Conservation (phyloP, 1,284 basidiomycete genomes). For the Ustilago bromivora region DNA sequence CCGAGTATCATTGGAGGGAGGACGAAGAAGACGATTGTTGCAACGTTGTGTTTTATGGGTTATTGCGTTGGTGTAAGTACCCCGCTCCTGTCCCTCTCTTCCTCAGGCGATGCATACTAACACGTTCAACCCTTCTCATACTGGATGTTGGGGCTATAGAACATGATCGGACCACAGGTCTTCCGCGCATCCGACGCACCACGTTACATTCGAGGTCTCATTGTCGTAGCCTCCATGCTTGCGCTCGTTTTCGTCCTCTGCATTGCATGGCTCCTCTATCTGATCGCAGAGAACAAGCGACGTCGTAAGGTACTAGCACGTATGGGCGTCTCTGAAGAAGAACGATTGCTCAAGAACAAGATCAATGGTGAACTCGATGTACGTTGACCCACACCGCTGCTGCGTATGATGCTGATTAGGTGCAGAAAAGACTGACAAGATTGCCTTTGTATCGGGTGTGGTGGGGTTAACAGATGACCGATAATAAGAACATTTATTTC, state of each 20-base stretch:
- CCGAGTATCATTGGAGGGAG: slow-evolving; percentile 66
- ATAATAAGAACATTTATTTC: slow-evolving; percentile 44
- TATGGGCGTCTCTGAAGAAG: slow-evolving; percentile 35
- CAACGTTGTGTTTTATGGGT: slow-evolving; percentile 60
- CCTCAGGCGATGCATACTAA: not conserved
- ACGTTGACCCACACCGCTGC: slow-evolving; percentile 4
- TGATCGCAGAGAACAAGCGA: slow-evolving; percentile 25
- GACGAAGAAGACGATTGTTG: slow-evolving; percentile 66
- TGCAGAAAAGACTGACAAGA: not conserved
- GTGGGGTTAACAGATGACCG: slow-evolving; percentile 26
- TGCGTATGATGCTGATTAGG: not conserved
- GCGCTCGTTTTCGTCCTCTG: slow-evolving; percentile 26
- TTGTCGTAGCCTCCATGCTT: slow-evolving; percentile 52
- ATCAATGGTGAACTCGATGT: slow-evolving; percentile 42
- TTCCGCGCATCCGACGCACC: slow-evolving; percentile 67
- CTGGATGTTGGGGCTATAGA: slow-evolving; percentile 4
- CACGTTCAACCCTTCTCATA: not conserved
- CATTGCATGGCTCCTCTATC: slow-evolving; percentile 23
- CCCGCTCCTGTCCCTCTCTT: not conserved
- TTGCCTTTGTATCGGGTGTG: not conserved
- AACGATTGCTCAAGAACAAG: slow-evolving; percentile 38
- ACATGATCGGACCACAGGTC: slow-evolving; percentile 55
- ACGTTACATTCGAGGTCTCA: slow-evolving; percentile 62
- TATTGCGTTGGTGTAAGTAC: slow-evolving; percentile 61
- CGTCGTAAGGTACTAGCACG: slow-evolving; percentile 24